These are phyloP conservation scores for Coemansia sp. DNA, from an alignment of 192 early-diverging fungal species.

Conservation along the genomic window DNA sequence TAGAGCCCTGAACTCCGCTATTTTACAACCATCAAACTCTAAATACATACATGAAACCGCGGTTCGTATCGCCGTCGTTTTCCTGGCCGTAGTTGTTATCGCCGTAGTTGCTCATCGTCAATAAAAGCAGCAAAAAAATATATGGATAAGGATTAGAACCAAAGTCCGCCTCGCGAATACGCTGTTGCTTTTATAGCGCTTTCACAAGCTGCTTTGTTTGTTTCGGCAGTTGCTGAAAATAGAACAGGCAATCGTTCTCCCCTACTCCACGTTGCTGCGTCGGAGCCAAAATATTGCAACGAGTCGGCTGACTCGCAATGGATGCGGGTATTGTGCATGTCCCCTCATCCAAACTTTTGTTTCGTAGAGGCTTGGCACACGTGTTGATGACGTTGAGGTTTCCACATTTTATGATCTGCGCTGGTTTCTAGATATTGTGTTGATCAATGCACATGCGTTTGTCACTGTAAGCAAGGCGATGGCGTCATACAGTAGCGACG, in stretches of 20 bases:
- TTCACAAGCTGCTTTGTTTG: neutral
- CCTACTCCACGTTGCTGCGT: no score
- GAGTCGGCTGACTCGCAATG: neutral
- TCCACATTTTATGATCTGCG: neutral
- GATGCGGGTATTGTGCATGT: neutral
- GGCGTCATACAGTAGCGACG: neutral
- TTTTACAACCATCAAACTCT: neutral
- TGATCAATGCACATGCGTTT: neutral
- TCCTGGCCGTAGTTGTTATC: slow-evolving; percentile 17
- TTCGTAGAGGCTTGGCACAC: neutral
- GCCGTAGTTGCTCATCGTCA: slow-evolving; percentile 16
- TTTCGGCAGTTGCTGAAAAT: neutral
- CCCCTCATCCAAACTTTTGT: neutral
- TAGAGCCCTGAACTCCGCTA: neutral
- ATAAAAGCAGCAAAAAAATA: neutral
- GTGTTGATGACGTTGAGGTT: neutral
- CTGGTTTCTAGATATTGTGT: neutral
- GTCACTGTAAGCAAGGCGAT: neutral
- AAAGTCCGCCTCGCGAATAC: neutral
- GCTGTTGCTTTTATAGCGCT: neutral
- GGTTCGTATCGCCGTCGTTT: slow-evolving; percentile 22
- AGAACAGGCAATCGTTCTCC: neutral
- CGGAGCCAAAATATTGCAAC: no score
- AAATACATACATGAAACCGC: slow-evolving; percentile 30
- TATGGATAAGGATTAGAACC: neutral